Conservation (phyloP, 768 basidiomycete species). For the Chalciporus pseudorubinellus region DNA sequence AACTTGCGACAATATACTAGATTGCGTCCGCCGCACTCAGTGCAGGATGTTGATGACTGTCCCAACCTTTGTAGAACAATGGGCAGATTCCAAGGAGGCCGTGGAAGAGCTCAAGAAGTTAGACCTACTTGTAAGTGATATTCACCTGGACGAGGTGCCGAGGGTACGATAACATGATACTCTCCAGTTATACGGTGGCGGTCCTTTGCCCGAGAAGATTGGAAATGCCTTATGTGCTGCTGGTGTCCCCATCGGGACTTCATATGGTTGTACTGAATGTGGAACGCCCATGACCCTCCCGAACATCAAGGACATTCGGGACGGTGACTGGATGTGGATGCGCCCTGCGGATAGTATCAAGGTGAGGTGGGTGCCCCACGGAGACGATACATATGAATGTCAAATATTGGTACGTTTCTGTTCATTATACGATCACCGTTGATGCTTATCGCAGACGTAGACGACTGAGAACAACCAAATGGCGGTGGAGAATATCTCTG, state of each 20-base stretch:
- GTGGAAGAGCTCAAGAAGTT: slow-evolving; percentile 19
- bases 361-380: slow-evolving; percentile 30
- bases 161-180: background rate
- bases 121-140: slow-evolving; percentile 13
- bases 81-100: slow-evolving; percentile 12
- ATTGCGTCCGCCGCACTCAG: slow-evolving; percentile 6
- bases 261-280: slow-evolving; percentile 24
- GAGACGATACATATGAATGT: slow-evolving; percentile 33
- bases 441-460: background rate
- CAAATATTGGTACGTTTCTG: slow-evolving; percentile 30
- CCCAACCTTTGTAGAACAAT: slow-evolving; percentile 20
- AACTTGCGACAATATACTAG: slow-evolving; percentile 21
- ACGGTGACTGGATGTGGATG: slow-evolving; percentile 18
- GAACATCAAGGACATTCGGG: slow-evolving; percentile 2
- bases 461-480: background rate
- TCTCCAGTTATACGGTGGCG: slow-evolving; percentile 10
- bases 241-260: slow-evolving; percentile 10
- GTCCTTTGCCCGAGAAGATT: slow-evolving; percentile 9
- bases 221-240: slow-evolving; percentile 13
- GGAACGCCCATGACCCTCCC: slow-evolving; percentile 5
- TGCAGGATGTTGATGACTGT: slow-evolving; percentile 12
- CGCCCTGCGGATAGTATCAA: slow-evolving; percentile 12
- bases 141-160: too few species aligned
- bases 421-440: background rate
- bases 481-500: slow-evolving; percentile 33